These are phyloP conservation scores for Boletus insuetus DNA, from an alignment of 768 basidiomycete species.

Conservation along the genomic window DNA sequence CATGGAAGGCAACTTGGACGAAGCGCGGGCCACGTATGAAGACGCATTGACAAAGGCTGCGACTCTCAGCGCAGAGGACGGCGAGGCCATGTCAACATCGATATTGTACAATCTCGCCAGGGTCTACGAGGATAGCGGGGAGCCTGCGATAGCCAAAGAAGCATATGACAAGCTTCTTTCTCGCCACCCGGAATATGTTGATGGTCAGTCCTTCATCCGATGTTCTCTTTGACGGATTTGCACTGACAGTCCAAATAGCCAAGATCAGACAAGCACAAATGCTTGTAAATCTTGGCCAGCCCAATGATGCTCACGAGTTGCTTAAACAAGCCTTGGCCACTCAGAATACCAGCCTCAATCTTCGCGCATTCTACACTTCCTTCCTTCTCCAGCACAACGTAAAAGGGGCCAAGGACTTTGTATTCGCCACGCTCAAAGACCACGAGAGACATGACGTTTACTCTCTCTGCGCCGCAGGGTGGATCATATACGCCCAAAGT, in stretches of 20 bases:
- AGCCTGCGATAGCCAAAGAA: conserved; percentile 69
- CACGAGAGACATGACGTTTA: conserved; percentile 87
- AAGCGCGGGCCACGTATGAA: conserved; percentile 69
- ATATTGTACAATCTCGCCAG: conserved; percentile 90
- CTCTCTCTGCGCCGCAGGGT: conserved; percentile 85
- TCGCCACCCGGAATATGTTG: conserved; percentile 95
- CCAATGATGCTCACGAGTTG: conserved; percentile 82
- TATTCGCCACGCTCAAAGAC: conserved; percentile 84
- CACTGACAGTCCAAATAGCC: conserved; percentile 46
- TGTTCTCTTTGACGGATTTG: neutral
- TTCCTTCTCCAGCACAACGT: conserved; percentile 81
- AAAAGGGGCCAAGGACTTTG: conserved; percentile 82
- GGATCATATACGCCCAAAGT: conserved; percentile 81
- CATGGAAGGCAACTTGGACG: conserved; percentile 55
- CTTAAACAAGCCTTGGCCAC: conserved; percentile 87
- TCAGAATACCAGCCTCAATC: conserved; percentile 73
- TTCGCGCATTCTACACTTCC: conserved; percentile 91
- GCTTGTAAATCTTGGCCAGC: conserved; percentile 62
- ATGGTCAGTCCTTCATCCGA: conserved; percentile 58
- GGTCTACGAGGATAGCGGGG: conserved; percentile 84
- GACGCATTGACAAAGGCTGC: conserved; percentile 62
- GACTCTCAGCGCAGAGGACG: conserved; percentile 41
- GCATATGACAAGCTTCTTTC: conserved; percentile 84
- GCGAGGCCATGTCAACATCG: conserved; percentile 75
- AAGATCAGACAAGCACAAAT: conserved; percentile 91